A percentile compares a stretch with the other conserved stretches of the same genome.
Conservation (phyloP, 2,329 filamentous ascomycete species). For the Neurospora sp. region DNA sequence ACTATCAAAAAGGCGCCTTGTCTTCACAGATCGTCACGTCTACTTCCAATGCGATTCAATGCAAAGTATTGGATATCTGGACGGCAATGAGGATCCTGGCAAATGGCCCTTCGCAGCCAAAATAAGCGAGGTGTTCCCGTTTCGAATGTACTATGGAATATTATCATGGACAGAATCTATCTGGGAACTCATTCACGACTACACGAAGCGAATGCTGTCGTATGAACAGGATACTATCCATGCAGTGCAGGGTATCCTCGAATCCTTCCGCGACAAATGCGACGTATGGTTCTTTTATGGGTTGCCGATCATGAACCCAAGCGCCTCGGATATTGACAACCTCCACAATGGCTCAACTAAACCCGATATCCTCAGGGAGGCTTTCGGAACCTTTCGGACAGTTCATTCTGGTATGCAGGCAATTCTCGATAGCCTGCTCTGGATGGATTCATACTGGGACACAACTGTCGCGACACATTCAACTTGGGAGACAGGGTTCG, state of each 20-base stretch:
- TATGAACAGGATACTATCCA: not conserved
- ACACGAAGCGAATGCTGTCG: accelerated
- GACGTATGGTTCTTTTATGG: not conserved
- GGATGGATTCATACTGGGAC: no score
- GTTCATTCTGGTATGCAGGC: no score
- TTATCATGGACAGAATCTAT: no score
- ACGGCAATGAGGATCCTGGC: no score
- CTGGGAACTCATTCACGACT: not conserved
- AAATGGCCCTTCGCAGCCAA: no score
- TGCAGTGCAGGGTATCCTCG: not conserved
- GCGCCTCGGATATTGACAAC: accelerated
- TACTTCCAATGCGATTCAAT: constrained; percentile 2
- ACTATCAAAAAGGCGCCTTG: not conserved
- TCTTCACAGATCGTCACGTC: constrained; percentile 6
- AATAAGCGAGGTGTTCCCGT: not conserved
- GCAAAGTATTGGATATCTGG: not conserved
- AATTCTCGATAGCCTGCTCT: no score
- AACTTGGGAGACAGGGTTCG: no score
- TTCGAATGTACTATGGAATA: not conserved
- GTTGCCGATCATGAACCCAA: not conserved
- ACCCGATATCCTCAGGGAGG: no score
- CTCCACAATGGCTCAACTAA: not conserved
- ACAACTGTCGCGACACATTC: no score
- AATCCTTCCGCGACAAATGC: not conserved
- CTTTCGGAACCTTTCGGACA: not conserved